These are phyloP conservation scores for Paramecium sexaurelia DNA, from an alignment of 73 alveolate species.

Conservation along the genomic window DNA sequence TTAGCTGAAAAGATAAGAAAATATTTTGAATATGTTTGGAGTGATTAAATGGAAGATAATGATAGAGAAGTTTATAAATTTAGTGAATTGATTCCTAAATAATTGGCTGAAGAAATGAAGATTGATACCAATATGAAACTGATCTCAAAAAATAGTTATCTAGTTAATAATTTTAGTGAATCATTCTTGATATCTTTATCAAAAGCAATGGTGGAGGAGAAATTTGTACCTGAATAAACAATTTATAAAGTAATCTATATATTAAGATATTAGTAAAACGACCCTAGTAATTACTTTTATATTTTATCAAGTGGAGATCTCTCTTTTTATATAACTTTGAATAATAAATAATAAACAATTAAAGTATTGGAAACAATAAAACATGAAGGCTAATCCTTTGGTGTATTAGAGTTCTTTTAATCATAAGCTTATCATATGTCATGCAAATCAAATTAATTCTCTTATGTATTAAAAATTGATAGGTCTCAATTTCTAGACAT, in stretches of 20 bases:
- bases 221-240: not conserved
- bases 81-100: slow-evolving; percentile 12
- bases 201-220: slow-evolving; percentile 35
- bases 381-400: slow-evolving; percentile 16
- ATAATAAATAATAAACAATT: not conserved
- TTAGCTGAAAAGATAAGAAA: slow-evolving; percentile 17
- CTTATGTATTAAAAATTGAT: slow-evolving; percentile 13
- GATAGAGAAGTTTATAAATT: slow-evolving; percentile 30
- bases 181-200: not conserved
- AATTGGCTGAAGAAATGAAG: slow-evolving; percentile 44
- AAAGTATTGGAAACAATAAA: not conserved
- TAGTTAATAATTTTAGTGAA: not conserved
- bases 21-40: slow-evolving; percentile 47
- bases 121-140: slow-evolving; percentile 34
- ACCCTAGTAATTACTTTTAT: not conserved
- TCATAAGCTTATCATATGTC: not conserved
- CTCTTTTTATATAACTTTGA: not conserved
- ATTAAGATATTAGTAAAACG: not conserved
- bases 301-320: not conserved
- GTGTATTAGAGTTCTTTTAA: slow-evolving; percentile 22
- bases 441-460: slow-evolving; percentile 10
- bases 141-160: not conserved
- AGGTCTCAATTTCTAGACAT: not conserved
- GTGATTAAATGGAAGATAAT: slow-evolving; percentile 44
- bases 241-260: not conserved